A percentile compares a stretch with the other conserved stretches of the same genome.
phyloP scores from a whole-genome alignment of 2,329 filamentous ascomycete genomes.

The Dactylonectria macrodidyma region DNA sequence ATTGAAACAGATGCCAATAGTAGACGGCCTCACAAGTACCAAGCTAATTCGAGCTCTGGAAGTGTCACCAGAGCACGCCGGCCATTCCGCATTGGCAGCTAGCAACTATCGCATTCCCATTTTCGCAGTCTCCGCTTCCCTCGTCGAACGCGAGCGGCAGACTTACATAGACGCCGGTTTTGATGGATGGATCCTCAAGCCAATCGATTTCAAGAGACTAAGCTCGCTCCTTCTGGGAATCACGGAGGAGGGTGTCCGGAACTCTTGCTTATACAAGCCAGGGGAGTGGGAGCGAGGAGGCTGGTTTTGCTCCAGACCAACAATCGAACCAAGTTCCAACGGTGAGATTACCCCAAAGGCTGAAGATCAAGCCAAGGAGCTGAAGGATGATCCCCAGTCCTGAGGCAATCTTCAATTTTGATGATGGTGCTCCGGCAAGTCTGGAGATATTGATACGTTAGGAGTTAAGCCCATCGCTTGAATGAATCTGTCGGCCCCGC shows the following conservation, averaged over 20 bases:
- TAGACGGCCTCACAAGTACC: conserved; percentile 85
- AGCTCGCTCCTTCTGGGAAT: conserved; percentile 80
- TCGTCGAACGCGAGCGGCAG: conserved; percentile 78
- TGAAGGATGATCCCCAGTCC: conserved; percentile 25
- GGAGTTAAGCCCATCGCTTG: not conserved
- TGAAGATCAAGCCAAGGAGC: conserved; percentile 39
- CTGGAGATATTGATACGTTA: not conserved
- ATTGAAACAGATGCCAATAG: conserved; percentile 85
- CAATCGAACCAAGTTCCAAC: conserved; percentile 30
- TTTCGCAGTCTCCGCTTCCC: conserved; percentile 88
- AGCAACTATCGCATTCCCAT: conserved; percentile 81
- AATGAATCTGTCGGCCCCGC: not conserved
- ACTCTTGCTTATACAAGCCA: conserved; percentile 75
- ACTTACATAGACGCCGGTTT: conserved; percentile 85
- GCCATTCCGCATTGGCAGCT: conserved; percentile 71
- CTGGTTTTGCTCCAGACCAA: conserved; percentile 72
- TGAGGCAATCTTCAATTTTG: not conserved
- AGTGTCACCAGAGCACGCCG: conserved; percentile 61
- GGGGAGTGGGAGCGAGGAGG: conserved; percentile 89
- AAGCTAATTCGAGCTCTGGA: conserved; percentile 87
- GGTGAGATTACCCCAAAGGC: conserved; percentile 49
- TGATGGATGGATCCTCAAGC: conserved; percentile 92
- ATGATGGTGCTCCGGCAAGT: too few relatives aligned
- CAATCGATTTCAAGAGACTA: conserved; percentile 85
- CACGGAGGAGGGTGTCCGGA: conserved; percentile 70